These are phyloP conservation scores for Arxiozyma slooffiae DNA, from an alignment of 1,139 yeast genomes.

Conservation along the genomic window DNA sequence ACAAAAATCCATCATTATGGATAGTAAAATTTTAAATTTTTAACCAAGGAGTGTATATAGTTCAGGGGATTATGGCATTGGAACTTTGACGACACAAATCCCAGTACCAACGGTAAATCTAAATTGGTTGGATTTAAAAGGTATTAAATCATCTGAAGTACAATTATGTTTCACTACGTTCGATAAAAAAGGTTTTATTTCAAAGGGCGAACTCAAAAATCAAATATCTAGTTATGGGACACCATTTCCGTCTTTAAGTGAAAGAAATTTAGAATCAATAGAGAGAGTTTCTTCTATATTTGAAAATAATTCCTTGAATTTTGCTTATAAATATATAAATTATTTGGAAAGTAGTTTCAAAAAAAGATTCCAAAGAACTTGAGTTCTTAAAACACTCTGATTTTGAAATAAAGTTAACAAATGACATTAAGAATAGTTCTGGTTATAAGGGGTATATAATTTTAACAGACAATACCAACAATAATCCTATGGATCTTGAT, in stretches of 20 bases:
- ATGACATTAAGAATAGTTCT: background rate
- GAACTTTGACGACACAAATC: slow-evolving; percentile 20
- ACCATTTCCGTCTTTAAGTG: background rate
- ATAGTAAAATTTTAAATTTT: slow-evolving; percentile 15
- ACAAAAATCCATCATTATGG: slow-evolving; percentile 14
- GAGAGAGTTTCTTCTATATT: background rate
- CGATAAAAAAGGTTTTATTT: slow-evolving; percentile 9
- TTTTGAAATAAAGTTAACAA: background rate
- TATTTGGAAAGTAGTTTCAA: background rate
- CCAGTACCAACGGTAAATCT: slow-evolving; percentile 19
- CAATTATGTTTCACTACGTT: slow-evolving; percentile 15
- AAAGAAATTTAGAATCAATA: background rate
- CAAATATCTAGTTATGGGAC: background rate
- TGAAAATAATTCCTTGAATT: background rate
- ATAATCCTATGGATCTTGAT: background rate
- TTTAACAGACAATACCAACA: background rate
- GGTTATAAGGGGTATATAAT: background rate
- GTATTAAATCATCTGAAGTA: slow-evolving; percentile 1
- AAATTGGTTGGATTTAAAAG: slow-evolving; percentile 8
- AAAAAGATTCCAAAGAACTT: background rate
- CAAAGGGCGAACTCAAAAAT: background rate
- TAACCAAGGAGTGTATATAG: slow-evolving; percentile 11
- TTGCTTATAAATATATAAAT: background rate
- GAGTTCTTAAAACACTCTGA: background rate
- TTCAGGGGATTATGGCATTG: slow-evolving; percentile 21